A percentile compares a stretch with the other conserved stretches of the same genome.
These are phyloP conservation scores for Geotrichum klebahnii DNA, from an alignment of 1,139 yeast genomes.

Conservation along the genomic window DNA sequence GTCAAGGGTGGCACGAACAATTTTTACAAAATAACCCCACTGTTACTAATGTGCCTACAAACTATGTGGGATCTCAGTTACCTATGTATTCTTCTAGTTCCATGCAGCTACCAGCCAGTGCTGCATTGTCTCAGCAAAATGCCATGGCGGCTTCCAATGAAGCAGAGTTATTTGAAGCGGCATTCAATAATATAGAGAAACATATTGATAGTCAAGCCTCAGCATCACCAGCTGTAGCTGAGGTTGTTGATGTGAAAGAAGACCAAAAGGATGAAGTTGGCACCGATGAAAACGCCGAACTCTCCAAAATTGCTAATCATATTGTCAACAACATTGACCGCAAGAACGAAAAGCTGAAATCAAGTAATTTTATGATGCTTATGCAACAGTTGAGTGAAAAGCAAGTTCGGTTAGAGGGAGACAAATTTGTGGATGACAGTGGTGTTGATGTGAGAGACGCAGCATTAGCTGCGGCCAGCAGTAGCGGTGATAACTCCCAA, in stretches of 20 bases:
- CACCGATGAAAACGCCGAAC: constrained; percentile 27
- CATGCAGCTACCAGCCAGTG: not conserved
- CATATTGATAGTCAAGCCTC: constrained; percentile 17
- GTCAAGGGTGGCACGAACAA: constrained; percentile 10
- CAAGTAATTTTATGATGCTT: constrained; percentile 41
- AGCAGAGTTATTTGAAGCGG: constrained; percentile 30
- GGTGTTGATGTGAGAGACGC: constrained; percentile 26
- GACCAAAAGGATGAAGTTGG: constrained; percentile 17
- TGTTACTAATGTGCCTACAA: constrained; percentile 7
- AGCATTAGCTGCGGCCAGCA: constrained; percentile 2
- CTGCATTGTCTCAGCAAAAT: not conserved
- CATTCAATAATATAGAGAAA: constrained; percentile 32
- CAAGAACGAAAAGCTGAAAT: constrained; percentile 36
- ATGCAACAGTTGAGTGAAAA: constrained; percentile 40
- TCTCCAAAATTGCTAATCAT: constrained; percentile 35
- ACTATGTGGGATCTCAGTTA: constrained; percentile 4
- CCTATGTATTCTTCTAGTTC: constrained; percentile 1
- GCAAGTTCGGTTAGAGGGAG: constrained; percentile 35
- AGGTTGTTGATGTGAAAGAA: constrained; percentile 13
- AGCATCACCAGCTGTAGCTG: constrained; percentile 1
- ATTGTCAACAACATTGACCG: constrained; percentile 33
- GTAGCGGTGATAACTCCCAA: constrained; percentile 3
- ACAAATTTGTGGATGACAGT: constrained; percentile 36
- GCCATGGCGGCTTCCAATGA: not conserved
- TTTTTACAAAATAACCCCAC: constrained; percentile 8